These are phyloP conservation scores for Stereum hirsutum DNA, from an alignment of 1,284 basidiomycete species.

Conservation along the genomic window DNA sequence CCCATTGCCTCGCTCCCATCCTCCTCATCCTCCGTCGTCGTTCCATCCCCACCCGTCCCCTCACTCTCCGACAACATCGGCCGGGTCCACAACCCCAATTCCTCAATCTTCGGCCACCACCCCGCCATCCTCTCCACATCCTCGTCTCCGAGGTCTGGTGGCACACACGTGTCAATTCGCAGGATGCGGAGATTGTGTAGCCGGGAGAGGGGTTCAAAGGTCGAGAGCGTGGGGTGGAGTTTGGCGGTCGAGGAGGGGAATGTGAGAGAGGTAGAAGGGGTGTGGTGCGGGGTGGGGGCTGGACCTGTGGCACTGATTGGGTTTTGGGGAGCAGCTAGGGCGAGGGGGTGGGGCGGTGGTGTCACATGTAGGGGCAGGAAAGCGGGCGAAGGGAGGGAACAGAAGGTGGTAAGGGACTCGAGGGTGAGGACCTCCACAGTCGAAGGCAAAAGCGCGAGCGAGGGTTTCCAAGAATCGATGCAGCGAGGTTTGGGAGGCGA, in stretches of 20 bases:
- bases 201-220: constrained; percentile 11
- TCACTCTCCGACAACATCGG: no score
- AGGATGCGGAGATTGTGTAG: constrained; percentile 11
- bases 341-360: no score
- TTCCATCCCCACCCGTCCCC: no score
- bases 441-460: constrained; percentile 28
- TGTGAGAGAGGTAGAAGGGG: no score
- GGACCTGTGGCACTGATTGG: no score
- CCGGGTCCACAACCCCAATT: constrained; percentile 11
- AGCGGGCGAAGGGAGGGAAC: constrained; percentile 11
- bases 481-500: constrained; percentile 20
- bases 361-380: no score
- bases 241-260: no score
- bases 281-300: no score
- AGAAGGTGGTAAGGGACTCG: constrained; percentile 21
- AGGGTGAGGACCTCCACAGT: constrained; percentile 34
- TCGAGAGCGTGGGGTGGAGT: constrained; percentile 12
- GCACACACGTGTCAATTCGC: constrained; percentile 10
- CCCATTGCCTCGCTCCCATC: constrained; percentile 11
- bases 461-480: constrained; percentile 25
- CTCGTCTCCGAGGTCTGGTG: constrained; percentile 10
- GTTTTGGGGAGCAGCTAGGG: no score
- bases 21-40: no score
- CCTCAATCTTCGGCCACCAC: constrained; percentile 14
- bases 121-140: constrained; percentile 10